These are phyloP conservation scores for Excoecaria cochinchinensis DNA, from an alignment of 345 rosid genomes.

Conservation along the genomic window DNA sequence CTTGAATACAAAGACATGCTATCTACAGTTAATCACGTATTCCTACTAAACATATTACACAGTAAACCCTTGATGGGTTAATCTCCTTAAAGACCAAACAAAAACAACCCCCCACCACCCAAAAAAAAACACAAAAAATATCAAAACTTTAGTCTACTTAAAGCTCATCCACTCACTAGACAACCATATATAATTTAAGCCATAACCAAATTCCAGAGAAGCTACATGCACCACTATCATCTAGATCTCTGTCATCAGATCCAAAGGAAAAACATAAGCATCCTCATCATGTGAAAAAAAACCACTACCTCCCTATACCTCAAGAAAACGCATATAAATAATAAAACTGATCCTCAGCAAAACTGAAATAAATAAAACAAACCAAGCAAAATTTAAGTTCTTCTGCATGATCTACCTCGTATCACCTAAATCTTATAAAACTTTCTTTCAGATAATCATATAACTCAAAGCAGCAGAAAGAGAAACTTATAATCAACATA, in stretches of 20 bases:
- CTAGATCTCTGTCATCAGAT: not conserved
- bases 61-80: not conserved
- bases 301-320: not conserved
- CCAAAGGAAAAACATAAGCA: not conserved
- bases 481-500: not conserved
- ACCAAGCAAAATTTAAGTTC: not conserved
- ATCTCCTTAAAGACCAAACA: not conserved
- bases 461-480: not conserved
- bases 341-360: constrained; percentile 9
- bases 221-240: not conserved
- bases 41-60: not conserved
- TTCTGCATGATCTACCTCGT: not conserved
- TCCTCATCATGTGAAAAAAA: not conserved
- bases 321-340: not conserved
- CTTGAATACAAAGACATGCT: not conserved
- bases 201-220: not conserved
- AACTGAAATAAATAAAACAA: not conserved
- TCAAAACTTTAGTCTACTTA: not conserved
- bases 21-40: not conserved
- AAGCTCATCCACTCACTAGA: not conserved
- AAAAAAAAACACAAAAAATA: too few species aligned
- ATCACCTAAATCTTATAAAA: not conserved
- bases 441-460: not conserved
- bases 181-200: not conserved
- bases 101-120: not conserved